Percentiles rank a stretch among this genome's conserved stretches.
Evolutionary conservation across 208 protist genomes (phyloP).

Genomic region (Trichomonas tenax): DNA sequence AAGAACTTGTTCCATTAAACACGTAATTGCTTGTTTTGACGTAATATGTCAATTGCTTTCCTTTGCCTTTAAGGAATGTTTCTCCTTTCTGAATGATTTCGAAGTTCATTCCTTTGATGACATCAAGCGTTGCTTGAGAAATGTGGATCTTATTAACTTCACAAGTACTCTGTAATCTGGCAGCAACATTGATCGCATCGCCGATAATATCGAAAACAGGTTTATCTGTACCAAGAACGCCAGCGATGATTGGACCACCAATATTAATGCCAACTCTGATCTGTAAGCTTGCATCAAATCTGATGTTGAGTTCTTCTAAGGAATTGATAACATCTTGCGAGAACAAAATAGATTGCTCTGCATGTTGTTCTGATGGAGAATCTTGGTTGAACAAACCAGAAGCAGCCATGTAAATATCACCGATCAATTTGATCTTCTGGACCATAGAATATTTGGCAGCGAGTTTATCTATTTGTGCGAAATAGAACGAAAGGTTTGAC

Average conservation of each 20-base stretch:
- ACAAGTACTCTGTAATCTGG: not conserved
- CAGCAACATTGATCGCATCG: not conserved
- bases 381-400: not conserved
- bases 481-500: not conserved
- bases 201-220: not conserved
- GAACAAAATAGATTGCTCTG: not conserved
- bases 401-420: not conserved
- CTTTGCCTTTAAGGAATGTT: not conserved
- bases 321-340: not conserved
- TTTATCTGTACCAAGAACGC: not conserved
- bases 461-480: not conserved
- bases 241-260: not conserved
- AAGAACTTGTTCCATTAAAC: not conserved
- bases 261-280: not conserved
- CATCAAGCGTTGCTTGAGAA: not conserved
- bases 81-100: not conserved
- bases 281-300: not conserved
- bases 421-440: not conserved
- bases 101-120: not conserved
- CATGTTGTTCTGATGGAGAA: not conserved
- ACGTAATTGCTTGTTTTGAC: not conserved
- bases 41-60: not conserved
- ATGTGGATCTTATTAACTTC: not conserved
- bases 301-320: not conserved
- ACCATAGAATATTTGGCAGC: not conserved